A percentile compares a stretch with the other conserved stretches of the same genome.
Evolutionary conservation across 208 protist species (phyloP).

Genomic region (Trypanosoma platydactyli): DNA sequence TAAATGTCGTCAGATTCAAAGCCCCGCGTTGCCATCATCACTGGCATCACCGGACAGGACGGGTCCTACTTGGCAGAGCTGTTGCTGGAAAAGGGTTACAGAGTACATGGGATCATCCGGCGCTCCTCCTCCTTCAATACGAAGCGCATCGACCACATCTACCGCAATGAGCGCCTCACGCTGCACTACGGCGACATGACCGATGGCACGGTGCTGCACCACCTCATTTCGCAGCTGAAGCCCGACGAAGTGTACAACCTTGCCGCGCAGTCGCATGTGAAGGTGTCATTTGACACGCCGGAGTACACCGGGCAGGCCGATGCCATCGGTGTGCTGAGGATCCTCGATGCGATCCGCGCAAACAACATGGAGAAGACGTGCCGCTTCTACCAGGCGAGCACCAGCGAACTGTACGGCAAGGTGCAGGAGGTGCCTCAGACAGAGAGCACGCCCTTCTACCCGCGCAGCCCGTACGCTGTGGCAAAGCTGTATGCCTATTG

Average conservation of each 20-base stretch:
- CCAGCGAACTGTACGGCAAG: conserved; percentile 92
- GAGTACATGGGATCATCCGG: conserved; percentile 94
- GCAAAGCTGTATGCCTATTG: conserved; percentile 96
- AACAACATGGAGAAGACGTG: conserved; percentile 65
- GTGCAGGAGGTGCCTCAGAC: conserved; percentile 92
- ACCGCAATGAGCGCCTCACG: conserved; percentile 49
- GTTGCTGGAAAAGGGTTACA: conserved; percentile 77
- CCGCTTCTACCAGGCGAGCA: conserved; percentile 80
- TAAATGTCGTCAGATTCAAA: conserved; percentile 2
- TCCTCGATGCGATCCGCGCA: conserved; percentile 92
- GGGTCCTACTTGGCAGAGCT: conserved; percentile 73
- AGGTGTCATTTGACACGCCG: conserved; percentile 95
- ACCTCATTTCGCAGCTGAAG: conserved; percentile 66
- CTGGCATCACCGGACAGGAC: conserved; percentile 92
- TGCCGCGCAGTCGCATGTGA: conserved; percentile 93
- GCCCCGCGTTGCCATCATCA: conserved; percentile 81
- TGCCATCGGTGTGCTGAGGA: conserved; percentile 87
- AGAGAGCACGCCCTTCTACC: conserved; percentile 96
- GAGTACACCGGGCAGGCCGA: conserved; percentile 95
- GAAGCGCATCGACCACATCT: conserved; percentile 88
- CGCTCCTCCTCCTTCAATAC: conserved; percentile 93
- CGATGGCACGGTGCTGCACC: conserved; percentile 76
- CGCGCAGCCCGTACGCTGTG: conserved; percentile 93
- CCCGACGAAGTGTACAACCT: conserved; percentile 94
- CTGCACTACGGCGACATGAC: conserved; percentile 95